phyloP scores from a whole-genome alignment of 1,139 yeast genomes.

The Sugiyamaella neomexicana region DNA sequence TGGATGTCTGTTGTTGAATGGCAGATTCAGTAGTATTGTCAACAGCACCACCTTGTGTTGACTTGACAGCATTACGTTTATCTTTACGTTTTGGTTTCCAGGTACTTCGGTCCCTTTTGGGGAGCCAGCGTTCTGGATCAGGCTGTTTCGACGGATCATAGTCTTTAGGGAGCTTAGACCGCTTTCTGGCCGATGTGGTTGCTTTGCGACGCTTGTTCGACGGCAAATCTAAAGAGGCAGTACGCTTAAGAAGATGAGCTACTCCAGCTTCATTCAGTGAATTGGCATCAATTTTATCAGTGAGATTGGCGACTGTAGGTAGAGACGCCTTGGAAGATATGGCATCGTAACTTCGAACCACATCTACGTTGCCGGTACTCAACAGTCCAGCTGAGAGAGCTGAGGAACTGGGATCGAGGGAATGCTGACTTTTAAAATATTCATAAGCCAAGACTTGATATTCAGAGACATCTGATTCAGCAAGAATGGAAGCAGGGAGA shows the following conservation, averaged over 20 bases:
- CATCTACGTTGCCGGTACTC: slow-evolving; percentile 26
- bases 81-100: slow-evolving; percentile 67
- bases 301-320: slow-evolving; percentile 39
- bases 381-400: slow-evolving; percentile 27
- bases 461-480: slow-evolving; percentile 19
- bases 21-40: slow-evolving; percentile 52
- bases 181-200: slow-evolving; percentile 39
- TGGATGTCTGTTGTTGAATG: slow-evolving; percentile 28
- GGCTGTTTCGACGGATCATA: slow-evolving; percentile 45
- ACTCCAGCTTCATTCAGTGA: slow-evolving; percentile 45
- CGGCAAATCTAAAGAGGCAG: slow-evolving; percentile 20
- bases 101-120: slow-evolving; percentile 78
- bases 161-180: slow-evolving; percentile 44
- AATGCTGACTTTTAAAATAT: slow-evolving; percentile 16
- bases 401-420: slow-evolving; percentile 1
- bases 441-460: slow-evolving; percentile 21
- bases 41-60: slow-evolving; percentile 70
- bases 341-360: slow-evolving; percentile 13
- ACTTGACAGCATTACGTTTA: slow-evolving; percentile 44
- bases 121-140: slow-evolving; percentile 87
- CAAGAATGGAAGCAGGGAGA: slow-evolving; percentile 24
- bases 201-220: slow-evolving; percentile 42
- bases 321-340: slow-evolving; percentile 15
- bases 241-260: slow-evolving; percentile 38
- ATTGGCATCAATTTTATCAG: slow-evolving; percentile 45